Base-by-base conservation (phyloP, 768 basidiomycete genomes). In the Mycena filopes region DNA sequence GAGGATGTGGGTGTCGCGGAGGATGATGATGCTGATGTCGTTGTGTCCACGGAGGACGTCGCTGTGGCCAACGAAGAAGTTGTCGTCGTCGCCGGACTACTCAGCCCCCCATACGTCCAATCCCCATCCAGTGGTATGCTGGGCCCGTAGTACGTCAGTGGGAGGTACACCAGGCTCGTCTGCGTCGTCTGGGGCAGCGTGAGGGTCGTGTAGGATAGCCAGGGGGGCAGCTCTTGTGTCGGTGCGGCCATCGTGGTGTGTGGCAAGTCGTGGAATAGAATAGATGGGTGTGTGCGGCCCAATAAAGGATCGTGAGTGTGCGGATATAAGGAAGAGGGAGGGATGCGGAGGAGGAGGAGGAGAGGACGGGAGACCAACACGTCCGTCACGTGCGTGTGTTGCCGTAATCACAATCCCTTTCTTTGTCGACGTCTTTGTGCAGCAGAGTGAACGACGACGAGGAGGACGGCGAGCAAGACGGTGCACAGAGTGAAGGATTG, bases 61-160 rank as follows among this genome's bases (percentile, higher is more conserved):
- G 76, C 66, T 33, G 72, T 64, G 31, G 75, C 64, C 29, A 76
- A 57, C 2, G 71, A 28, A 40, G 67, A 60, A 5, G 70, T 46
- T 26, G 68, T 59, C 10, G 23, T 79, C 15, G 85, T 76, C 10
- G 85, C 78, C n/a, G 92, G 91, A 33, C 88, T 78, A 40, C 90
- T 86, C n/a, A 86, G 79, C 38, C 93, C 93, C 68, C 93, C 93
- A 70, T 85, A 95, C 15, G 86, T 87, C 85, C 88, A 95, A 12
- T 86, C 81, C 33, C 87, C 77, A 47, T 87, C 89, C 31, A 95
- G 80, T 31, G 93, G 93, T 70, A 95, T 93, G 75, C 89, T 89
- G 56, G 93, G 92, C 31, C 93, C 93, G 69, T 86, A 93, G 77
- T 94, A 95, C 0, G 93, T 94, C 68, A 93, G 78, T 42, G 93